Percentiles rank a stretch among this genome's conserved stretches.
These are phyloP conservation scores for Biancaea sappan DNA, from an alignment of 306 rosid genomes.

Conservation along the genomic window DNA sequence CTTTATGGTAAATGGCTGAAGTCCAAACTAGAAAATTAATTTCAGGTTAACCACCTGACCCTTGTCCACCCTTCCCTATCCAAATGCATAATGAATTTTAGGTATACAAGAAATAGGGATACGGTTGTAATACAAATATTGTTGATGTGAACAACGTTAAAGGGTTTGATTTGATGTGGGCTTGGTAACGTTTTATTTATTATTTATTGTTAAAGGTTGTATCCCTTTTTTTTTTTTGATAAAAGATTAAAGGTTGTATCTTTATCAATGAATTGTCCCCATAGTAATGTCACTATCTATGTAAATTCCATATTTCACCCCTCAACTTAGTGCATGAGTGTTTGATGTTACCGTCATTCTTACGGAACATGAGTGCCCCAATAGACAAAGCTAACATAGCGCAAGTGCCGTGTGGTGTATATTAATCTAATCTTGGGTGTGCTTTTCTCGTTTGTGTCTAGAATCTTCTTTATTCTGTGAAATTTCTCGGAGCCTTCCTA, in stretches of 20 bases:
- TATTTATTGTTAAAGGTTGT: too few relatives aligned
- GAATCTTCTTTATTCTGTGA: not conserved
- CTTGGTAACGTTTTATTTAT: not conserved
- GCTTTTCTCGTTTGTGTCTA: not conserved
- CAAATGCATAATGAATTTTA: too few relatives aligned
- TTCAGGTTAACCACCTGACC: too few relatives aligned
- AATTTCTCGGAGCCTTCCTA: constrained; percentile 22
- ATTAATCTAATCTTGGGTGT: not conserved
- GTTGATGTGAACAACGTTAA: not conserved
- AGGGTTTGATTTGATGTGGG: not conserved
- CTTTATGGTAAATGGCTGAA: too few relatives aligned
- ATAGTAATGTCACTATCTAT: too few relatives aligned
- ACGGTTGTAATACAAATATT: too few relatives aligned
- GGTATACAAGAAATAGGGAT: too few relatives aligned
- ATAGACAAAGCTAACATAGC: constrained; percentile 17
- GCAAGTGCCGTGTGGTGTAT: constrained; percentile 39
- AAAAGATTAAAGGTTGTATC: too few relatives aligned
- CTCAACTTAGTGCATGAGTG: constrained; percentile 12
- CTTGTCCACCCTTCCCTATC: too few relatives aligned
- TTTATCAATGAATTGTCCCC: not conserved
- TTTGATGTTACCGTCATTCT: constrained; percentile 26
- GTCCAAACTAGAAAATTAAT: too few relatives aligned
- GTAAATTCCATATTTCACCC: constrained; percentile 23
- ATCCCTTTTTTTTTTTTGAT: too few relatives aligned
- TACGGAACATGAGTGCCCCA: constrained; percentile 21